phyloP scores from a whole-genome alignment of 148 eudicot species.

The Chenopodium formosanum region DNA sequence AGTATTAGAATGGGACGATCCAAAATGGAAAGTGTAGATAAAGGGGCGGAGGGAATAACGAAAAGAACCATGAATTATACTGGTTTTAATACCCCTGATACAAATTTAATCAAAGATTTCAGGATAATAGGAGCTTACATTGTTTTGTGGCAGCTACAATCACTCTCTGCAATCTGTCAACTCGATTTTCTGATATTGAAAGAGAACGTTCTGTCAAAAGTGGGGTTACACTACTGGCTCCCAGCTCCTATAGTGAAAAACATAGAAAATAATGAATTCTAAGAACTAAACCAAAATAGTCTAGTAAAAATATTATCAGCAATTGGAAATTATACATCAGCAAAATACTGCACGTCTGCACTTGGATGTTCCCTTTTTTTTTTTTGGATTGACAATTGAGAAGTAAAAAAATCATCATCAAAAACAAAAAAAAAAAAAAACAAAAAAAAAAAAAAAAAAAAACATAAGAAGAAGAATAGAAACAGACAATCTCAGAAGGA shows the following conservation, averaged over 20 bases:
- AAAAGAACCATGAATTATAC: background rate
- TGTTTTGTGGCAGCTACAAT: slow-evolving; percentile 84
- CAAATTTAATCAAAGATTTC: background rate
- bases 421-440: background rate
- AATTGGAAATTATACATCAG: background rate
- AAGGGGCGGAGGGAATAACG: background rate
- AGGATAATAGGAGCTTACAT: slow-evolving; percentile 39
- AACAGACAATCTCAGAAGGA: background rate
- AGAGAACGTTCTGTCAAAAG: slow-evolving; percentile 82
- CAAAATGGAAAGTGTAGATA: background rate
- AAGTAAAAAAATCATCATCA: background rate
- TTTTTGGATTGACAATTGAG: background rate
- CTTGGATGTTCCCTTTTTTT: background rate
- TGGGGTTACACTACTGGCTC: slow-evolving; percentile 85
- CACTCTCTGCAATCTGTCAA: slow-evolving; percentile 82
- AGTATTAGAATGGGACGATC: background rate
- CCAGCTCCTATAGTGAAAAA: slow-evolving; percentile 63
- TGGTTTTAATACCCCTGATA: background rate
- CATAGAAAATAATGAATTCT: slow-evolving; percentile 1
- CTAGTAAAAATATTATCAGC: background rate
- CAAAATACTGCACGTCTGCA: background rate
- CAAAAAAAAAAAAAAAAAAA: too few species aligned
- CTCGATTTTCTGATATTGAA: slow-evolving; percentile 81
- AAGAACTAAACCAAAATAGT: background rate
- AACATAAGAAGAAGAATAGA: background rate